phyloP scores from a whole-genome alignment of 192 early-diverging fungal genomes.

The Coemansia biformis region DNA sequence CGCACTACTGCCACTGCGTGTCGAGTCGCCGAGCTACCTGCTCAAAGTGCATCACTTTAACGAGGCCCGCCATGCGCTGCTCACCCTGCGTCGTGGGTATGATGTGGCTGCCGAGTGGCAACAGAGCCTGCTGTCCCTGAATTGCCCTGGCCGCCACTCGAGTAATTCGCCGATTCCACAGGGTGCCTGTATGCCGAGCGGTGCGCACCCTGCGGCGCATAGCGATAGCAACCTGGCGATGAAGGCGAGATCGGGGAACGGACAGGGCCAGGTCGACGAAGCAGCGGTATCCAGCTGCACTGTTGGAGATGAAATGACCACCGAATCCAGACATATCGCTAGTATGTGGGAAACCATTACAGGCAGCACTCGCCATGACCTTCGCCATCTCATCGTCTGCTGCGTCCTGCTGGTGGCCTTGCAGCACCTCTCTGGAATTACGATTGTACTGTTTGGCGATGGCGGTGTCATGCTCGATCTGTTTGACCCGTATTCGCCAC shows the following conservation, averaged over 20 bases:
- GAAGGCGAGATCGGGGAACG: conserved; percentile 6
- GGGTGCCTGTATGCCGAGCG: too few relatives aligned
- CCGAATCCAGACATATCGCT: conserved; percentile 2
- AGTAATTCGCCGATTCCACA: too few relatives aligned
- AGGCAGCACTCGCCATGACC: conserved; percentile 32
- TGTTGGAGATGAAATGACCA: neutral
- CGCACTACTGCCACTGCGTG: conserved; percentile 54
- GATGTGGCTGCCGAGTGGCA: conserved; percentile 59
- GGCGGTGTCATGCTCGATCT: conserved; percentile 51
- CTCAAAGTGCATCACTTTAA: conserved; percentile 52
- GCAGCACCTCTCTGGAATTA: conserved; percentile 71
- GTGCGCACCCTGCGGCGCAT: neutral
- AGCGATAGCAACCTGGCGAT: conserved; percentile 19
- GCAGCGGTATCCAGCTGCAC: conserved; percentile 4
- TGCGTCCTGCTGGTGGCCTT: conserved; percentile 56
- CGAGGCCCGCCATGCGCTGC: conserved; percentile 60
- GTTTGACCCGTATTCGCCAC: conserved; percentile 53
- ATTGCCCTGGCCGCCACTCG: too few relatives aligned
- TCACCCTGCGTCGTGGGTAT: conserved; percentile 52
- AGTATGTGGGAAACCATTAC: conserved; percentile 23
- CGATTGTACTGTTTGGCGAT: conserved; percentile 62
- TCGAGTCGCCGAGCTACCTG: conserved; percentile 68
- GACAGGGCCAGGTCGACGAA: neutral
- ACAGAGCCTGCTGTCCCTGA: conserved; percentile 44
- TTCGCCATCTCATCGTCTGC: conserved; percentile 46